phyloP scores from a whole-genome alignment of 345 rosid species.

The Xanthoceras sorbifolium region DNA sequence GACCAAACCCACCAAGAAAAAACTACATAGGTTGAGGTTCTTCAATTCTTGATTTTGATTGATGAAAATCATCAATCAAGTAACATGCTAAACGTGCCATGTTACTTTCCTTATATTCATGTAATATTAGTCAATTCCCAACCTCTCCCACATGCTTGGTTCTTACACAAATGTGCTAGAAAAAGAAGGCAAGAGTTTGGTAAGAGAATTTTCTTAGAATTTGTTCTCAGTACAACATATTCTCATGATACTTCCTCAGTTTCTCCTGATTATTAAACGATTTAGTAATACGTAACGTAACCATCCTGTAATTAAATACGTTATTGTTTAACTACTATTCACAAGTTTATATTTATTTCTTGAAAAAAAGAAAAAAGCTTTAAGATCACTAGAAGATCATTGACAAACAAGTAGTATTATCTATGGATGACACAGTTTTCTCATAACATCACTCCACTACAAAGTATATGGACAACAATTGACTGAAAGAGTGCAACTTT shows the following conservation, averaged over 20 bases:
- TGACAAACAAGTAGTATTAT: not conserved
- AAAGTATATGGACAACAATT: not conserved
- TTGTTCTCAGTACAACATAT: too few relatives aligned
- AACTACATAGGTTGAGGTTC: too few relatives aligned
- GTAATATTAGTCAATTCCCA: not conserved
- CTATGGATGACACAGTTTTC: not conserved
- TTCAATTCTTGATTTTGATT: not conserved
- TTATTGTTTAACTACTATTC: too few relatives aligned
- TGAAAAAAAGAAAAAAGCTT: too few relatives aligned
- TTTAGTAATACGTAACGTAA: too few relatives aligned
- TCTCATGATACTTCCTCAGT: too few relatives aligned
- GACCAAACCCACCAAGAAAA: not conserved
- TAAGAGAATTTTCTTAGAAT: too few relatives aligned
- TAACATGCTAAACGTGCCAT: not conserved
- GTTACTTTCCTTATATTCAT: not conserved
- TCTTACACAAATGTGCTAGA: not conserved
- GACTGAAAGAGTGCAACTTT: not conserved
- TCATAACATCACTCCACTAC: not conserved
- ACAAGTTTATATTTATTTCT: too few relatives aligned
- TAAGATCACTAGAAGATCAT: too few relatives aligned
- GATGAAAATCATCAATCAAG: not conserved
- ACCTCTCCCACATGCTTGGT: not conserved
- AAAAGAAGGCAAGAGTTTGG: not conserved
- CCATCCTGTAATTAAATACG: too few relatives aligned
- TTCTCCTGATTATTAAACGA: too few relatives aligned